These are phyloP conservation scores for Epicoccum nigrum DNA, from an alignment of 2,329 filamentous ascomycete species.

Conservation along the genomic window DNA sequence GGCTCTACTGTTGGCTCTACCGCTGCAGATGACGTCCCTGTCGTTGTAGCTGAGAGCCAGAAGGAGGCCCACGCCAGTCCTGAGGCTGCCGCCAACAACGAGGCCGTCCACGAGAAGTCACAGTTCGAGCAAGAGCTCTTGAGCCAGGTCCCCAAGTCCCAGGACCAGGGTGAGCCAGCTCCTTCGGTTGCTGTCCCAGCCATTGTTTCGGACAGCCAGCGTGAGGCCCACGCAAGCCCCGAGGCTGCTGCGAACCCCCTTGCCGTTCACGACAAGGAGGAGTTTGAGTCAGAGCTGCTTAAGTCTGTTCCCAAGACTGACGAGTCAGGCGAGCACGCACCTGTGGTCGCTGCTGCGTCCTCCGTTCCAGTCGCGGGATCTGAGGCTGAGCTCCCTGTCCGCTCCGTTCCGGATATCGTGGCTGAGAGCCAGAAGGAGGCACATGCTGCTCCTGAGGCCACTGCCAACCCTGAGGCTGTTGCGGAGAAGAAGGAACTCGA, in stretches of 20 bases:
- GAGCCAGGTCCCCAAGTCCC: constrained; percentile 43
- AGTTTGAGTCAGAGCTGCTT: constrained; percentile 72
- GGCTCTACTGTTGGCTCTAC: constrained; percentile 22
- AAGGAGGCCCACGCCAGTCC: constrained; percentile 65
- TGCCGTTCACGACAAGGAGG: constrained; percentile 73
- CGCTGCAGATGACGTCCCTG: constrained; percentile 54
- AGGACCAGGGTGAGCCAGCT: constrained; percentile 48
- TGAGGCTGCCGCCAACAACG: constrained; percentile 69
- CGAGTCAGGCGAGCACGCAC: constrained; percentile 47
- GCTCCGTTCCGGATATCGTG: constrained; percentile 63
- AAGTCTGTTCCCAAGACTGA: constrained; percentile 45
- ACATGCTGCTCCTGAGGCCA: constrained; percentile 67
- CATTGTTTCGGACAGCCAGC: constrained; percentile 69
- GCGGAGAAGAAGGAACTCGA: constrained; percentile 74
- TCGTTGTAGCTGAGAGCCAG: constrained; percentile 73
- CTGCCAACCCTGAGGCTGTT: constrained; percentile 67
- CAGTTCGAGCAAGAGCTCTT: constrained; percentile 72
- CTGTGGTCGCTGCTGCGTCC: constrained; percentile 26
- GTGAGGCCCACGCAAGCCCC: constrained; percentile 65
- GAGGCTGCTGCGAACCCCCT: constrained; percentile 69
- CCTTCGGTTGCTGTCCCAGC: constrained; percentile 26
- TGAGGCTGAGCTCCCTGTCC: constrained; percentile 39
- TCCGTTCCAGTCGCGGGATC: constrained; percentile 18
- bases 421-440: constrained; percentile 74
- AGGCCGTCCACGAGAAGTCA: constrained; percentile 73